Percentiles rank a stretch among this genome's conserved stretches.
Conservation (phyloP, 2,329 filamentous ascomycete species). For the Trichoderma atrobrunneum region DNA sequence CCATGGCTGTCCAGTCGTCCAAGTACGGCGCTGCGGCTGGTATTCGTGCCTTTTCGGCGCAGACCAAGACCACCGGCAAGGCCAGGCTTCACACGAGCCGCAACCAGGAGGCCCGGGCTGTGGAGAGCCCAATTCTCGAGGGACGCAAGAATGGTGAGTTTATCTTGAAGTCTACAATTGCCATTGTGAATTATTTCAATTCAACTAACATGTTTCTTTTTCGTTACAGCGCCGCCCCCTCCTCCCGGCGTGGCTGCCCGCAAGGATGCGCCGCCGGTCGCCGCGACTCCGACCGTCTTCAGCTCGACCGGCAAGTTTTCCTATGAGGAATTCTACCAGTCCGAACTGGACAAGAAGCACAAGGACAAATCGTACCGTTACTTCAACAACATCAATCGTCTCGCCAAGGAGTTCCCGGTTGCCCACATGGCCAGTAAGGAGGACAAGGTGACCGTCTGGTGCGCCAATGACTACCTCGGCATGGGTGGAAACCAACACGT, state of each 20-base stretch:
- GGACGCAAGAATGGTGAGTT: conserved; percentile 48
- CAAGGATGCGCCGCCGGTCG: conserved; percentile 20
- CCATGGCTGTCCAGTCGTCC: conserved; percentile 79
- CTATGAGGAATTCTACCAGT: conserved; percentile 85
- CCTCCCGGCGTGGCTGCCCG: conserved; percentile 25
- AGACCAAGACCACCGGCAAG: conserved; percentile 52
- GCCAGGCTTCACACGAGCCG: conserved; percentile 80
- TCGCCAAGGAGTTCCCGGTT: conserved; percentile 92
- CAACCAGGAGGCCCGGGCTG: conserved; percentile 71
- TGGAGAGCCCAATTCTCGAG: conserved; percentile 58
- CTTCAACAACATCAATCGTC: conserved; percentile 99
- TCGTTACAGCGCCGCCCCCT: conserved; percentile 19
- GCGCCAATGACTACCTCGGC: conserved; percentile 97
- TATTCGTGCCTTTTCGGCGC: conserved; percentile 50
- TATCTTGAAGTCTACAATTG: neutral
- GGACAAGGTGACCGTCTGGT: conserved; percentile 95
- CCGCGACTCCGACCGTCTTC: conserved; percentile 22
- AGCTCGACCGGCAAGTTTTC: conserved; percentile 64
- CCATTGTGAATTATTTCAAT: neutral
- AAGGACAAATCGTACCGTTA: conserved; percentile 99
- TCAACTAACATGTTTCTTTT: neutral
- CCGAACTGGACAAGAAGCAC: conserved; percentile 96
- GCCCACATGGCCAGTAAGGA: conserved; percentile 84
- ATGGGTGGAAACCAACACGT: conserved; percentile 93
- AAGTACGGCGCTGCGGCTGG: conserved; percentile 50